phyloP scores from a whole-genome alignment of 2,329 filamentous ascomycete genomes.

The Laburnicola sp. region DNA sequence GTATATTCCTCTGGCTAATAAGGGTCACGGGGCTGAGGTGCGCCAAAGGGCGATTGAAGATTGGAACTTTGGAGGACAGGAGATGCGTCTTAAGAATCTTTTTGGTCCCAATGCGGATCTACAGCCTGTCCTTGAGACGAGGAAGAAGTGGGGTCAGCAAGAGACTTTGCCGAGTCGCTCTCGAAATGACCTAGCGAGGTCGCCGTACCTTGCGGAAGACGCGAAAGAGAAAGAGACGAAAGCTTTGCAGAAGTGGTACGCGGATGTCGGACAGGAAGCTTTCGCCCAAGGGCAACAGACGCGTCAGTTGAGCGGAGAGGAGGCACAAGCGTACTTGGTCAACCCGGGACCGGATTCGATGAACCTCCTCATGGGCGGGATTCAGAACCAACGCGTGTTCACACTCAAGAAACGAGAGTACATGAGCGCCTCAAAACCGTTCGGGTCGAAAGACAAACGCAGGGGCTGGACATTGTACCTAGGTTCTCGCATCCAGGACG shows the following conservation, averaged over 20 bases:
- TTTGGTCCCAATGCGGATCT: constrained; percentile 59
- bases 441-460: constrained; percentile 32
- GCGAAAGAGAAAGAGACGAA: constrained; percentile 51
- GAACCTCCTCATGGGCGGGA: constrained; percentile 56
- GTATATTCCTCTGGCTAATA: not conserved
- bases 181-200: constrained; percentile 46
- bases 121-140: constrained; percentile 51
- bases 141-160: constrained; percentile 57
- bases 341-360: constrained; percentile 34
- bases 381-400: constrained; percentile 49
- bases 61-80: constrained; percentile 37
- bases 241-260: constrained; percentile 59
- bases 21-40: constrained; percentile 8
- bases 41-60: constrained; percentile 36
- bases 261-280: constrained; percentile 43
- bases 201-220: constrained; percentile 49
- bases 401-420: constrained; percentile 47
- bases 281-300: constrained; percentile 51
- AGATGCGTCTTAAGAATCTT: constrained; percentile 51
- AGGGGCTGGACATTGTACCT: constrained; percentile 60
- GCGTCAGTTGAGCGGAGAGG: constrained; percentile 38
- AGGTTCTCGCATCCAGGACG: constrained; percentile 56
- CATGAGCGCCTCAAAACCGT: constrained; percentile 51
- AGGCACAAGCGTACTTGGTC: constrained; percentile 51
- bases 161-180: constrained; percentile 53